These are phyloP conservation scores for Chytriomyces sp. DNA, from an alignment of 192 early-diverging fungal species.

Conservation along the genomic window DNA sequence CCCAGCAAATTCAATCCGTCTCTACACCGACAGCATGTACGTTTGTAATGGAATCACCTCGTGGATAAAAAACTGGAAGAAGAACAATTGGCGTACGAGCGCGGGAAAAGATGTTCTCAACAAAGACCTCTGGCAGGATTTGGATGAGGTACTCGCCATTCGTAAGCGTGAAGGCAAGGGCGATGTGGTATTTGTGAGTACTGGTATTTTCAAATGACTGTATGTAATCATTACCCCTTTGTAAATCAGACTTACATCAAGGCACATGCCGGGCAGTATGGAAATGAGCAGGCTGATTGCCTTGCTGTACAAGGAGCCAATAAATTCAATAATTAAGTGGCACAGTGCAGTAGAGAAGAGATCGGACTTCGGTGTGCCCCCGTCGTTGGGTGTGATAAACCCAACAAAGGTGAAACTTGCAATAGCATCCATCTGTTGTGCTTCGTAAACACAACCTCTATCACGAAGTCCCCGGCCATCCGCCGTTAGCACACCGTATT, in stretches of 20 bases:
- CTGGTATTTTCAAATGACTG: background rate
- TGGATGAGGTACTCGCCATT: constrained; percentile 48
- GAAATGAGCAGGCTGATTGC: constrained; percentile 80
- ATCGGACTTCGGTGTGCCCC: no score
- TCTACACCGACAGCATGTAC: constrained; percentile 82
- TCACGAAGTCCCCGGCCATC: no score
- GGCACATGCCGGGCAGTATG: constrained; percentile 69
- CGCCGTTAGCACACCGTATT: no score
- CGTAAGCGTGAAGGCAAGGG: constrained; percentile 1
- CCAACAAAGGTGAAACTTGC: no score
- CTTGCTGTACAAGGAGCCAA: constrained; percentile 75
- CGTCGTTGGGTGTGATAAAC: no score
- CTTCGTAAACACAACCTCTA: no score
- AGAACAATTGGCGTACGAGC: constrained; percentile 63
- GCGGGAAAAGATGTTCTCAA: constrained; percentile 68
- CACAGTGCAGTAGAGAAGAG: no score
- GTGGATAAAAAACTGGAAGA: constrained; percentile 78
- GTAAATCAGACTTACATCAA: constrained; percentile 60
- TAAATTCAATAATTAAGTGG: background rate
- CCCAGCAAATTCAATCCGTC: constrained; percentile 26
- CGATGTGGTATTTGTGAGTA: constrained; percentile 25
- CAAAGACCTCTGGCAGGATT: constrained; percentile 70
- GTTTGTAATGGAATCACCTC: constrained; percentile 63
- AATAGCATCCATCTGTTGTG: no score
- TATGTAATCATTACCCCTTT: background rate